Percentiles rank a stretch among this genome's conserved stretches.
phyloP scores from a whole-genome alignment of 1,284 basidiomycete species.

The Abortiporus biennis region DNA sequence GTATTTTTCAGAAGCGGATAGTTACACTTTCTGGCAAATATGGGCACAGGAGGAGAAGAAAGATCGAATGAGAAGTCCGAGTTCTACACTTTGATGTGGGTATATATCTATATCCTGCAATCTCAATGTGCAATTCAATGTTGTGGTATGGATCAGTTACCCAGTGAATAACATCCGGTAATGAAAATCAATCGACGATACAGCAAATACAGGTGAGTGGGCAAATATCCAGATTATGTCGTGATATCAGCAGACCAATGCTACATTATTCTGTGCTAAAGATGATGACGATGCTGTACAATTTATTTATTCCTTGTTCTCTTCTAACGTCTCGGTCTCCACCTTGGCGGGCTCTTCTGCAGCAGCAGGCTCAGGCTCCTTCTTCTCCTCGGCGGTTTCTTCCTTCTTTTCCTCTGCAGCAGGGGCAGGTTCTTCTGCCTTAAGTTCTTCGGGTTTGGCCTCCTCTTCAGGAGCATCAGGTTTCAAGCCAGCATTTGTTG shows the following conservation, averaged over 20 bases:
- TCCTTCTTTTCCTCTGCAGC: conserved; percentile 16
- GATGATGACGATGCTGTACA: conserved; percentile 1
- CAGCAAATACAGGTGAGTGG: conserved; percentile 3
- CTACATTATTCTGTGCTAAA: not conserved
- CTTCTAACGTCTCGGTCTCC: too few species aligned
- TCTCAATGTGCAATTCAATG: not conserved
- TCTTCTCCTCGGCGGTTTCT: conserved; percentile 16
- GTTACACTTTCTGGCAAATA: conserved; percentile 43
- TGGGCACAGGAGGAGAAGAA: conserved; percentile 47
- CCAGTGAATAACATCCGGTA: not conserved
- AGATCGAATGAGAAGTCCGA: conserved; percentile 6
- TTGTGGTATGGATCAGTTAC: too few species aligned
- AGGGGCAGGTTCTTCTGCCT: conserved; percentile 3
- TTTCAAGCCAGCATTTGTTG: conserved; percentile 48
- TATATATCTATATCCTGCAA: conserved; percentile 3
- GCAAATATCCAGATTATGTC: not conserved
- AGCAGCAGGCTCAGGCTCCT: too few species aligned
- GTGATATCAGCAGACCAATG: too few species aligned
- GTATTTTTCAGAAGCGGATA: conserved; percentile 60
- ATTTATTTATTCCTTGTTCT: conserved; percentile 24
- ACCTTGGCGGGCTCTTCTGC: too few species aligned
- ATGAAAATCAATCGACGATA: conserved; percentile 1
- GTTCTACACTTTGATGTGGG: not conserved
- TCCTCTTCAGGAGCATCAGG: conserved; percentile 17
- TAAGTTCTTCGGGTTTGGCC: conserved; percentile 15